phyloP scores from a whole-genome alignment of 192 early-diverging fungal genomes.

The Rhizophagus prolifer region DNA sequence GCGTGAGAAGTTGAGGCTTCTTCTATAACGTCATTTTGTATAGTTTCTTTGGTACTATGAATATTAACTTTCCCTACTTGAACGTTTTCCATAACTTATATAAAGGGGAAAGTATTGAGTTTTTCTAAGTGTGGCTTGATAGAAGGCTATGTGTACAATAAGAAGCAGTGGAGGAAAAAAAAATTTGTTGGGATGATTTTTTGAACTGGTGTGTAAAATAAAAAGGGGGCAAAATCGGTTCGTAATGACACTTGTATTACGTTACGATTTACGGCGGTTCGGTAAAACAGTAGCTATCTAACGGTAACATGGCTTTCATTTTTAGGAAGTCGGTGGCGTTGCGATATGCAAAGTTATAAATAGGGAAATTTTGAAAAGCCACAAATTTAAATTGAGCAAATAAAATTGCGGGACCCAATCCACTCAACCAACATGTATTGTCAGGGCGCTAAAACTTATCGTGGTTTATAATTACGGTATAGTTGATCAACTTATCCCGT shows the following conservation, averaged over 20 bases:
- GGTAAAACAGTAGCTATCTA: background rate
- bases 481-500: no score
- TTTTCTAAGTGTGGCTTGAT: conserved; percentile 12
- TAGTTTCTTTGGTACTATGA: conserved; percentile 2
- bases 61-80: conserved; percentile 6
- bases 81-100: conserved; percentile 6
- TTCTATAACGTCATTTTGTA: conserved; percentile 18
- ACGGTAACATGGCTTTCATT: background rate
- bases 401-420: no score
- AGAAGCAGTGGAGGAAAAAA: conserved; percentile 15
- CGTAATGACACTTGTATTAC: background rate
- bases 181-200: background rate
- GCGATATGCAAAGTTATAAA: background rate
- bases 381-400: background rate
- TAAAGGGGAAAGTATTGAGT: background rate
- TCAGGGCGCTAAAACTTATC: no score
- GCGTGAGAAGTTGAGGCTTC: conserved; percentile 12
- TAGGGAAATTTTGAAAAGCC: background rate
- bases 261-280: background rate
- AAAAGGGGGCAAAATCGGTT: conserved; percentile 2
- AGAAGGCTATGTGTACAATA: conserved; percentile 22
- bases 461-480: no score
- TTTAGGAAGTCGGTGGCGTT: background rate
- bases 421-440: no score
- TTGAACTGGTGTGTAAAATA: background rate